These are phyloP conservation scores for Coemansia sp. DNA, from an alignment of 192 early-diverging fungal genomes.

Conservation along the genomic window DNA sequence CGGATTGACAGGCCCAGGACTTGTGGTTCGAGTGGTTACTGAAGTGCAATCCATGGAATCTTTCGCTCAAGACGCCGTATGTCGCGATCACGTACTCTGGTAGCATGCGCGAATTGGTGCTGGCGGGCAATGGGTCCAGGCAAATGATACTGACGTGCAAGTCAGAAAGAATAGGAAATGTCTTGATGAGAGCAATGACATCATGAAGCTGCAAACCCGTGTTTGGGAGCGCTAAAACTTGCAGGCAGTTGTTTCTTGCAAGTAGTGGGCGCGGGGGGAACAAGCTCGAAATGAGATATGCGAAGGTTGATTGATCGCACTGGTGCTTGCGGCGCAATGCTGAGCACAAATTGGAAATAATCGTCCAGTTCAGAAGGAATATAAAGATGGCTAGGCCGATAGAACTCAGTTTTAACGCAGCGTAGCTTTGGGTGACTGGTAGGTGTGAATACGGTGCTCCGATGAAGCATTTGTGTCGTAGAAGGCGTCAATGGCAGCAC, in stretches of 20 bases:
- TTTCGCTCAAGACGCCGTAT: neutral
- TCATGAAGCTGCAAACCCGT: neutral
- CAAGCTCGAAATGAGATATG: neutral
- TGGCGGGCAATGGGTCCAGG: neutral
- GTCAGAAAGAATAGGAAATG: neutral
- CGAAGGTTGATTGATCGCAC: neutral
- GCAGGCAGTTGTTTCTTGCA: neutral
- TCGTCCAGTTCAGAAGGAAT: neutral
- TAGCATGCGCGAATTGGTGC: neutral
- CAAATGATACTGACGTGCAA: neutral
- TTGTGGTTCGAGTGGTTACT: neutral
- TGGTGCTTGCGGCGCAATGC: neutral
- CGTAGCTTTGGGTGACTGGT: neutral
- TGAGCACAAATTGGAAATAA: neutral
- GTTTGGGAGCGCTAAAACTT: neutral
- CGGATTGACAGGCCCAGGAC: neutral
- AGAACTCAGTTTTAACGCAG: neutral
- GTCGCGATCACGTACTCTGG: neutral
- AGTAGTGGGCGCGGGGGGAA: neutral
- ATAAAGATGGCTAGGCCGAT: too few species aligned
- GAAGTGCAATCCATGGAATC: neutral
- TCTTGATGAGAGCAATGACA: neutral
- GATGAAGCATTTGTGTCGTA: neutral
- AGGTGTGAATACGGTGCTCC: neutral
- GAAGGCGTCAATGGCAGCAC: neutral